phyloP scores from a whole-genome alignment of 75 land plant genomes.

The Cunninghamia lanceolata region DNA sequence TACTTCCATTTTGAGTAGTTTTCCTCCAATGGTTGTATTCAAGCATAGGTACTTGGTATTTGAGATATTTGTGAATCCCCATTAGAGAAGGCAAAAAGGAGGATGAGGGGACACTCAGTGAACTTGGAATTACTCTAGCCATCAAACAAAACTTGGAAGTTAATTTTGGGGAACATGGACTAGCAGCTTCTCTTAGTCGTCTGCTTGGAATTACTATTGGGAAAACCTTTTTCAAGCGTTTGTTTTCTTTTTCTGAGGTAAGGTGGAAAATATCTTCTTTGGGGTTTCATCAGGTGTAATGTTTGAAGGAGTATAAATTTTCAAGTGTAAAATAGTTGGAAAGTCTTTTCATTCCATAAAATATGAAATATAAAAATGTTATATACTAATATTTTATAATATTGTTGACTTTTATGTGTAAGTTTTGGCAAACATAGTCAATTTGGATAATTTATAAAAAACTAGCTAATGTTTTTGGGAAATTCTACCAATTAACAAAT shows the following conservation, averaged over 20 bases:
- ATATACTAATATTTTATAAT: too few relatives aligned
- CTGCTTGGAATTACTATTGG: conserved; percentile 66
- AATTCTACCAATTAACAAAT: neutral
- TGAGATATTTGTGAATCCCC: conserved; percentile 59
- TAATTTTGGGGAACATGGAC: conserved; percentile 86
- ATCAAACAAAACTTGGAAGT: conserved; percentile 68
- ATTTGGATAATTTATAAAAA: neutral
- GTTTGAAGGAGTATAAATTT: neutral
- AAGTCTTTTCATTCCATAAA: neutral
- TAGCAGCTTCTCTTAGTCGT: conserved; percentile 47
- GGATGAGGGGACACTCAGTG: conserved; percentile 38
- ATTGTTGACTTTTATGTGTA: neutral
- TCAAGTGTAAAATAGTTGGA: neutral
- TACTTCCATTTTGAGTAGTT: neutral
- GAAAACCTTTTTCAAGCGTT: neutral
- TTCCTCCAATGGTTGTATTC: conserved; percentile 51
- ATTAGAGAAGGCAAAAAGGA: conserved; percentile 18
- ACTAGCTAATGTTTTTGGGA: neutral
- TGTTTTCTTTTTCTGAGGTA: neutral
- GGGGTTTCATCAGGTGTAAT: neutral
- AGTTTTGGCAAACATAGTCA: neutral
- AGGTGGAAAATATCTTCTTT: neutral
- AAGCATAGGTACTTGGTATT: conserved; percentile 78
- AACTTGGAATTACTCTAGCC: conserved; percentile 38
- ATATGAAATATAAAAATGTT: too few relatives aligned